phyloP scores from a whole-genome alignment of 352 stramenopile species.

The Pythium rishiriense region DNA sequence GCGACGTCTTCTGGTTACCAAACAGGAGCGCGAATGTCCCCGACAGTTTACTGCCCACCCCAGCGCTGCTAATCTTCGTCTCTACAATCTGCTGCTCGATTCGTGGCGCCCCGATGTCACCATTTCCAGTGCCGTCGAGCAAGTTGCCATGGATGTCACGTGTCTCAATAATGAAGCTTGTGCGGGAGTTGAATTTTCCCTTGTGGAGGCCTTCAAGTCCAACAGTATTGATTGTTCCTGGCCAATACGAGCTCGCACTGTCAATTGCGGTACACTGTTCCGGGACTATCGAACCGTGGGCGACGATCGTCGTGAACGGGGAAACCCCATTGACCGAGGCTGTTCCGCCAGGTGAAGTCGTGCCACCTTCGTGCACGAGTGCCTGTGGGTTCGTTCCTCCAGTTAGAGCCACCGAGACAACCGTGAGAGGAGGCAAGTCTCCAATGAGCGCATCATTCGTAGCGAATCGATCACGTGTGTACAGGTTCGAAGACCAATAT shows the following conservation, averaged over 20 bases:
- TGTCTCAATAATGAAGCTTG: slow-evolving; percentile 92
- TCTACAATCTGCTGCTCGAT: slow-evolving; percentile 93
- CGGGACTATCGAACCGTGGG: slow-evolving; percentile 59
- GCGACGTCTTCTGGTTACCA: slow-evolving; percentile 53
- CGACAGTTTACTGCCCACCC: slow-evolving; percentile 38
- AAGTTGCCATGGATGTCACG: slow-evolving; percentile 91
- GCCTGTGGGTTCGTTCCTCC: slow-evolving; percentile 34
- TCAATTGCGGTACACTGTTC: slow-evolving; percentile 70
- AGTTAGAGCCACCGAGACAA: slow-evolving; percentile 34
- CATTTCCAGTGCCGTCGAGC: slow-evolving; percentile 80
- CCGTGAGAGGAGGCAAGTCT: slow-evolving; percentile 37
- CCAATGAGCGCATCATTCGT: slow-evolving; percentile 53
- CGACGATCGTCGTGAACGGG: slow-evolving; percentile 56
- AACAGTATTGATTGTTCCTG: slow-evolving; percentile 55
- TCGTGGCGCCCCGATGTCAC: slow-evolving; percentile 48
- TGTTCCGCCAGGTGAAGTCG: slow-evolving; percentile 32
- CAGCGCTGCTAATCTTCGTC: slow-evolving; percentile 46
- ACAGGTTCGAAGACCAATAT: slow-evolving; percentile 69
- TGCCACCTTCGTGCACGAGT: slow-evolving; percentile 36
- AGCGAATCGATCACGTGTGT: slow-evolving; percentile 45
- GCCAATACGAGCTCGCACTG: slow-evolving; percentile 53
- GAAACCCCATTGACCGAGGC: slow-evolving; percentile 45
- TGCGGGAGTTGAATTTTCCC: slow-evolving; percentile 63
- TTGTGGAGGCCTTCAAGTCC: slow-evolving; percentile 61
- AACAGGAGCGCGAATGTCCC: slow-evolving; percentile 83